phyloP scores from a whole-genome alignment of 495 filamentous ascomycete genomes.

The Penicilliopsis zonata region DNA sequence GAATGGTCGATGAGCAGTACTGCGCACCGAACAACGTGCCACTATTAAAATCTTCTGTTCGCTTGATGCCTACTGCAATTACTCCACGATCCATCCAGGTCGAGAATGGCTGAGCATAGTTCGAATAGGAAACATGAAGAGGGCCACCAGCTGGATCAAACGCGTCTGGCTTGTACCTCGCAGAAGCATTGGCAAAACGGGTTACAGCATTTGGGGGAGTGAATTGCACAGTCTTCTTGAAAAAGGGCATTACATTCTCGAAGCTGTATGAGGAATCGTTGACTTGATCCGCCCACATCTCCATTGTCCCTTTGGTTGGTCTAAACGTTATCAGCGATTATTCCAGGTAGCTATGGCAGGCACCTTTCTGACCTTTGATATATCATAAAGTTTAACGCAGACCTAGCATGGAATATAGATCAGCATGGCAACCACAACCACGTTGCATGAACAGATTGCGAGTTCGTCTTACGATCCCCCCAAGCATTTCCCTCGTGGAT shows the following conservation, averaged over 20 bases:
- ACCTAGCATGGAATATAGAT: constrained; percentile 8
- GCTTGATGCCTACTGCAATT: constrained; percentile 13
- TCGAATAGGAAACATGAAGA: constrained; percentile 22
- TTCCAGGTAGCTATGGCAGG: background rate
- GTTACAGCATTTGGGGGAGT: constrained; percentile 10
- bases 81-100: constrained; percentile 17
- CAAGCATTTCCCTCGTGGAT: constrained; percentile 23
- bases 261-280: constrained; percentile 31
- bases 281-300: constrained; percentile 34
- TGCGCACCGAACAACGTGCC: constrained; percentile 24
- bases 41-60: constrained; percentile 16
- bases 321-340: constrained; percentile 9
- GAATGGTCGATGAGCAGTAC: constrained; percentile 24
- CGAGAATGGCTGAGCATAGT: constrained; percentile 18
- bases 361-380: constrained; percentile 17
- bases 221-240: constrained; percentile 22
- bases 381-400: constrained; percentile 23
- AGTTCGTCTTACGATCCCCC: constrained; percentile 22
- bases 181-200: constrained; percentile 9
- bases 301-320: constrained; percentile 24
- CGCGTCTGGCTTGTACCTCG: constrained; percentile 12
- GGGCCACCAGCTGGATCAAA: constrained; percentile 15
- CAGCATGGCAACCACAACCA: background rate
- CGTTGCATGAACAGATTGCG: background rate
- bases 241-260: constrained; percentile 30